A percentile compares a stretch with the other conserved stretches of the same genome.
Evolutionary conservation across 345 rosid species (phyloP).

Genomic region (Moricandia arvensis): DNA sequence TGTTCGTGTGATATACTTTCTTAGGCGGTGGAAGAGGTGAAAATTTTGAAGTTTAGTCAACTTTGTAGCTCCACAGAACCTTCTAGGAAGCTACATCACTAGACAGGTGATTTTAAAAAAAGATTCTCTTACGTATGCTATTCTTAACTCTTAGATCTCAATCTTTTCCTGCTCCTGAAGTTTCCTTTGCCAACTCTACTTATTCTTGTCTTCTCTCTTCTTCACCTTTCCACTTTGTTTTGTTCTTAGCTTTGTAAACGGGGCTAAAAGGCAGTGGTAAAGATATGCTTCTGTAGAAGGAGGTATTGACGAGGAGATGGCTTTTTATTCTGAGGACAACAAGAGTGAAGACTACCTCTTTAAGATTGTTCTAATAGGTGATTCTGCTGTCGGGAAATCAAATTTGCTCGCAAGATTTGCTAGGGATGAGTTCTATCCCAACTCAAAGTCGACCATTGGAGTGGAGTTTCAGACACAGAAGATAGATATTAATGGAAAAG

Average conservation of each 20-base stretch:
- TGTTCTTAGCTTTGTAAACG: neutral
- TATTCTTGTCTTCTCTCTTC: conserved; percentile 36
- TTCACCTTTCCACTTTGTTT: neutral
- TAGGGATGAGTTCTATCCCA: conserved; percentile 89
- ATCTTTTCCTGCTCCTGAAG: conserved; percentile 43
- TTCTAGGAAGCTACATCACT: conserved; percentile 35
- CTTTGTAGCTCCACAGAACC: conserved; percentile 25
- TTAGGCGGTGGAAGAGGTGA: conserved; percentile 22
- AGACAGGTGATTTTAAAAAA: conserved; percentile 23
- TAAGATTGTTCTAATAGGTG: conserved; percentile 88
- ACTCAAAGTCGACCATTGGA: conserved; percentile 94
- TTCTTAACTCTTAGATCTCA: conserved; percentile 36
- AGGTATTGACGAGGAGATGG: conserved; percentile 52
- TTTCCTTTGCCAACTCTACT: conserved; percentile 40
- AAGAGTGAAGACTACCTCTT: conserved; percentile 93
- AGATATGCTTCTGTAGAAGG: conserved; percentile 49
- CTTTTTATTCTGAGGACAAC: conserved; percentile 67
- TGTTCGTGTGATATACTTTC: conserved; percentile 9
- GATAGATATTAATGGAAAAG: conserved; percentile 88
- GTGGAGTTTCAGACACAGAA: conserved; percentile 98
- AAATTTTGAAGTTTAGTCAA: conserved; percentile 19
- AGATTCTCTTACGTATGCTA: conserved; percentile 27
- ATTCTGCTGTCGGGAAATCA: conserved; percentile 98
- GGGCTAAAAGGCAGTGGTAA: conserved; percentile 20
- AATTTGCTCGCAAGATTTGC: conserved; percentile 97